Base-by-base conservation (phyloP, 192 early-diverging fungal genomes). In the Coemansia sp. region DNA sequence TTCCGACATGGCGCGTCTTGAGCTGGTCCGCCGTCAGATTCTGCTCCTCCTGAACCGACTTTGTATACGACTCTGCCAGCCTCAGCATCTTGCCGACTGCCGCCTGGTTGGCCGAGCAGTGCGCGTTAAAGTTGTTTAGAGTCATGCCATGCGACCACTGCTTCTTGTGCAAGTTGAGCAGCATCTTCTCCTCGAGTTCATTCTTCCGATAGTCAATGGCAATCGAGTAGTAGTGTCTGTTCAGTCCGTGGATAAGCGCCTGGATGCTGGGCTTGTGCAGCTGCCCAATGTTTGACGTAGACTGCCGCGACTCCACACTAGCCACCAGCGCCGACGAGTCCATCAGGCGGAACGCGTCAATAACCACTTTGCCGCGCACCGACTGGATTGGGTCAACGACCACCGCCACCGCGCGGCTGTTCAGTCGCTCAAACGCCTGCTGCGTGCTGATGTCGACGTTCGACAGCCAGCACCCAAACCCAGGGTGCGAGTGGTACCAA, bases 401-500 rank as follows among this genome's bases (percentile, higher is more conserved):
- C 26, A 99, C 95, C 50, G 98, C 95, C 9, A 99, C 96, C 17
- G 98, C 90, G 36, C 98, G 84, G 64, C 83, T 88, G 63, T 95
- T 96, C 46, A 99, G 82, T 54, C 88, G 83, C 79, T 99, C 95
- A 60, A 99, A 99, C 72, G 91, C 90, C 84, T 95, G 93, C 77
- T 99, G 98, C 41, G 98, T 99, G 82, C 95, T 95, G 52, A 98
- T 91, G 82, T 99, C 98, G 8, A 98, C 95, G 68, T 93, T 96
- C 17, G 96, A 98, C 26, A 99, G 84, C 98, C 98, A 99, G 85
- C 98, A 99, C 40, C 98, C 98, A 62, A 99, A 99, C 48, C 98
- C 98, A 32, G 98, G 98, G 83, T 99, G 98, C 60, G 98, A 99
- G 81, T 99, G 98, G 75, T 99, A 99, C 98, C 98, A 99, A n/a